Base-by-base conservation (phyloP, 176 grass and related monocot species). In the Carex cristatella region DNA sequence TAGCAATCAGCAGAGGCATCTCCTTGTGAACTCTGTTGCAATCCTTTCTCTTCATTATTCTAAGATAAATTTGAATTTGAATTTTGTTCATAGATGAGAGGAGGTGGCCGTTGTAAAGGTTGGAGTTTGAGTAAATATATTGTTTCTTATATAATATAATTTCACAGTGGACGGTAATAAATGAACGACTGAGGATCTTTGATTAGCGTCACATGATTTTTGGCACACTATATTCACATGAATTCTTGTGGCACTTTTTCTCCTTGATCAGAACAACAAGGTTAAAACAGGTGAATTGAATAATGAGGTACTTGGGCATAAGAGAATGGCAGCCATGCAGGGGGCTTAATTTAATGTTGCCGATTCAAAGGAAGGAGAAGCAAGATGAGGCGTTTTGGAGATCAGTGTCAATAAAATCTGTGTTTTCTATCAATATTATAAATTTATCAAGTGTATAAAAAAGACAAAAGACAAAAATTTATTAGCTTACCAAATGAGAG, bases 171-270 rank as follows among this genome's bases (percentile, higher is more conserved):
- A 54, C 15, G 14, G 27, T 83, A 53, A 69, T 83, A 83, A 83
- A 83, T 83, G 81, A 83, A 83, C 35, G 81, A 58, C 84, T 73
- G 74, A 79, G 81, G 67, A 82, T 84, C 87, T 87, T 91, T 94
- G 86, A 94, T 87, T 86, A 82, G 90, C 80, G 65, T 94, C 92
- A 94, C 92, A 92, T 92, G 92, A 94, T 94, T 88, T 90, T 82
- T 88, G 92, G 76, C 91, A 68, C 69, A 71, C 28, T 56, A 40
- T 61, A 67, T 54, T 94, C 92, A 92, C 90, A 94, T 8, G 90
- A 88, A 88, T 90, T 84, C 88, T 73, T 48, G 76, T 93, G 88
- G 86, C 80, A 51, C 65, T 0, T 2, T 2, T n/a, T 19, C n/a
- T 30, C 19, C 71, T 71, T 70, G 88, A 61, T 40, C 62, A 32